Percentiles rank a stretch among this genome's conserved stretches.
These are phyloP conservation scores for Russula virescens DNA, from an alignment of 768 basidiomycete species.

Conservation along the genomic window DNA sequence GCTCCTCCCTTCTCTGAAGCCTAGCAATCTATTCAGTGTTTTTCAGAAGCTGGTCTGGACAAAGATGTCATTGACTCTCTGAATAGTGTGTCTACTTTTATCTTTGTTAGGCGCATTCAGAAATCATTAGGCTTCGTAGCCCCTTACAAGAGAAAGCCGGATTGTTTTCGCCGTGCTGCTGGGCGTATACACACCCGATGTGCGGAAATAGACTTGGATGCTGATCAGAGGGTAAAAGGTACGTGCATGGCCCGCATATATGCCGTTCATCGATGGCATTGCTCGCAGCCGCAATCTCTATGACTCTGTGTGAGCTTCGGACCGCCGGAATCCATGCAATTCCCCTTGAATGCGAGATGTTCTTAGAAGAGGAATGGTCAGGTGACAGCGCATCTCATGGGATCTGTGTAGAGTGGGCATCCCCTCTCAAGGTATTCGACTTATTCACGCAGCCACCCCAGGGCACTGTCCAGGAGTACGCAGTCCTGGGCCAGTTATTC, in stretches of 20 bases:
- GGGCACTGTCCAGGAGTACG: conserved; percentile 24
- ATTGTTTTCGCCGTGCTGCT: conserved; percentile 23
- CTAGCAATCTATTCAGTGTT: background rate
- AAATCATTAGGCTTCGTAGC: background rate
- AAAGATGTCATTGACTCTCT: background rate
- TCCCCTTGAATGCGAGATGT: conserved; percentile 23
- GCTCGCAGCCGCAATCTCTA: conserved; percentile 20
- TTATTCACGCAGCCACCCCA: background rate
- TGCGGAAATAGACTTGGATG: conserved; percentile 21
- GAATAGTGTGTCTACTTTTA: background rate
- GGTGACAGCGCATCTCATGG: conserved; percentile 4
- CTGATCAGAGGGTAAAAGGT: conserved; percentile 22
- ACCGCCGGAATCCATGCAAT: conserved; percentile 21
- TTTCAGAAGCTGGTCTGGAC: background rate
- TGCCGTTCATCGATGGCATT: background rate
- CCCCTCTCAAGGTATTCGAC: too few species aligned
- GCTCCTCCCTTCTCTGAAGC: background rate
- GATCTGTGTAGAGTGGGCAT: conserved; percentile 22
- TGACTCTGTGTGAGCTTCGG: conserved; percentile 25
- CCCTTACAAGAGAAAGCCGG: conserved; percentile 16
- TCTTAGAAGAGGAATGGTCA: conserved; percentile 1
- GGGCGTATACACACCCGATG: conserved; percentile 19
- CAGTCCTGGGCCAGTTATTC: conserved; percentile 27
- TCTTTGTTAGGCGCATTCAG: background rate
- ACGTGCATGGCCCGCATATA: conserved; percentile 2